A percentile compares a stretch with the other conserved stretches of the same genome.
These are phyloP conservation scores for Plasmodium adleri DNA, from an alignment of 169 alveolate species.

Conservation along the genomic window DNA sequence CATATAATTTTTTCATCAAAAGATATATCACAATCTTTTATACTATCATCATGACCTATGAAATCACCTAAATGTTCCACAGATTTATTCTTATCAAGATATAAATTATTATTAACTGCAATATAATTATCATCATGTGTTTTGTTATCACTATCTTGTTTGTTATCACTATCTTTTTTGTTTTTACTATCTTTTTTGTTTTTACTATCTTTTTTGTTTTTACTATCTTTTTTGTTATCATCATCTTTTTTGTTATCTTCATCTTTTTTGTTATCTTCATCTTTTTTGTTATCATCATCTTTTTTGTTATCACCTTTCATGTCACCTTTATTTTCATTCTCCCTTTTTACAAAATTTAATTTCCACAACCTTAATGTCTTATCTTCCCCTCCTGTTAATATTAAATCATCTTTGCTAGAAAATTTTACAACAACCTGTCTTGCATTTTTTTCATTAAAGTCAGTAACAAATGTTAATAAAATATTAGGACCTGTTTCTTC, in stretches of 20 bases:
- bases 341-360: conserved; percentile 20
- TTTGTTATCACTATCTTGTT: too few relatives aligned
- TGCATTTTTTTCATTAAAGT: conserved; percentile 72
- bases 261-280: too few relatives aligned
- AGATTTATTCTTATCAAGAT: conserved; percentile 17
- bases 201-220: too few relatives aligned
- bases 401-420: conserved; percentile 44
- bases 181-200: too few relatives aligned
- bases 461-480: conserved; percentile 78
- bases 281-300: too few relatives aligned
- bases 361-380: conserved; percentile 82
- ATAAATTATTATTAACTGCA: background rate
- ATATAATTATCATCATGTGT: background rate
- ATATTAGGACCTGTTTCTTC: conserved; percentile 77
- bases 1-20: conserved; percentile 40
- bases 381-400: conserved; percentile 85
- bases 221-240: too few relatives aligned
- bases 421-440: conserved; percentile 78
- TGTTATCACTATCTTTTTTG: too few relatives aligned
- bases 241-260: too few relatives aligned
- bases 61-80: conserved; percentile 59
- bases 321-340: too few relatives aligned
- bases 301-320: too few relatives aligned
- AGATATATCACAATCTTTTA: conserved; percentile 73
- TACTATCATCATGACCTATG: conserved; percentile 67